phyloP scores from a whole-genome alignment of 371 early-diverging fungal species.

The Phascolomyces articulosus region DNA sequence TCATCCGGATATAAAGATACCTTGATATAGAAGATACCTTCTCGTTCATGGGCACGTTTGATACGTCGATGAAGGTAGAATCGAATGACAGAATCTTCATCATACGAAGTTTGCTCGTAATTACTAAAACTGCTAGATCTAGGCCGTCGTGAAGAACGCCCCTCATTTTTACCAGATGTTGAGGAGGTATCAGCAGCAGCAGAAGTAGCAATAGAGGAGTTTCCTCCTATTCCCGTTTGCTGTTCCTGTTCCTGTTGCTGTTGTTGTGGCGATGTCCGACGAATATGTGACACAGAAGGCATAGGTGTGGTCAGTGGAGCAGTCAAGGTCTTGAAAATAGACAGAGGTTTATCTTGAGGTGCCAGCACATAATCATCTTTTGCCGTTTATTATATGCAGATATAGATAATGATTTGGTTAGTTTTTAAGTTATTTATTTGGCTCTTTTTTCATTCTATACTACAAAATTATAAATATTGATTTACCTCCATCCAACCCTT shows the following conservation, averaged over 20 bases:
- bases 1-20: slow-evolving; percentile 48
- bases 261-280: slow-evolving; percentile 28
- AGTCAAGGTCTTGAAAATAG: slow-evolving; percentile 62
- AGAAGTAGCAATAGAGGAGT: background rate
- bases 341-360: slow-evolving; percentile 59
- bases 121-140: slow-evolving; percentile 51
- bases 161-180: background rate
- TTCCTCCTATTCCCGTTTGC: slow-evolving; percentile 6
- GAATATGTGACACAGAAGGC: slow-evolving; percentile 44
- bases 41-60: slow-evolving; percentile 39
- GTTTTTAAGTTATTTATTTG: no score
- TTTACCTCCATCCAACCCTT: slow-evolving; percentile 64
- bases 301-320: slow-evolving; percentile 64
- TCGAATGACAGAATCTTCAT: slow-evolving; percentile 47
- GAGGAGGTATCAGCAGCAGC: slow-evolving; percentile 6
- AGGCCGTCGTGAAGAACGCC: slow-evolving; percentile 18
- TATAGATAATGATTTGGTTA: no score
- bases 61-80: slow-evolving; percentile 50
- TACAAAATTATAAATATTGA: no score
- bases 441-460: no score
- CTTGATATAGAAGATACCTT: slow-evolving; percentile 45
- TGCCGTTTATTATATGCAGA: no score
- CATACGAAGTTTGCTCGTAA: slow-evolving; percentile 43
- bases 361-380: slow-evolving; percentile 59
- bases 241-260: slow-evolving; percentile 12